Evolutionary conservation across 2,329 filamentous ascomycete species (phyloP), one percentile per base, ranked within the genome.

Genomic region (Fusarium nurragi): DNA sequence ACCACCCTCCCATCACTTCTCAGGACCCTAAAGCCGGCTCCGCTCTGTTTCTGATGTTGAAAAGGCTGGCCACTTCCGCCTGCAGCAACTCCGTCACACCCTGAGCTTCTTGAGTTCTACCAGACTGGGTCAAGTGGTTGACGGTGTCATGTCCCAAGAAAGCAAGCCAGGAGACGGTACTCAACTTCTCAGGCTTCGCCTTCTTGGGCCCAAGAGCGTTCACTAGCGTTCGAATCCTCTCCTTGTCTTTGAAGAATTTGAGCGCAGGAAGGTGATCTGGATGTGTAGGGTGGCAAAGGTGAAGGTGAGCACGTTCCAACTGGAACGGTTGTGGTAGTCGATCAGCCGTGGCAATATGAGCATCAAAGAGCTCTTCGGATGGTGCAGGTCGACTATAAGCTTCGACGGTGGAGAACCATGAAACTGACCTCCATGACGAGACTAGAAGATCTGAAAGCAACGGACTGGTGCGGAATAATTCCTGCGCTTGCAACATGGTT

Each of bases 361-460:
- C 74, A 54, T 88, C 83, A 52, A 86, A 88, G 1, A 85, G 75
- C 7, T 75, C 65, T 19, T 79, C 78, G 1, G 83, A 81, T 0
- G 85, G 82, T 10, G 76, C 76, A 1, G 77, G 75, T 34, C 79
- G 76, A 64, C 79, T 77, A 70, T 79, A 81, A 4, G 81, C 79
- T 39, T 83, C 77, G 11, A 85, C 80, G 0, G 85, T 87, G 0
- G 84, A 83, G 19, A 77, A 70, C 81, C 81, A 85, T 2, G 84
- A 84, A 2, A 87, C 74, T 8, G 68, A 69, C 4, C 73, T 71
- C 85, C 85, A 88, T 0, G 80, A 75, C 2, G 70, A 68, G 22
- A 78, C 71, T 8, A 86, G 63, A 16, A 78, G 71, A 3, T 72
- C 56, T 4, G 76, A 74, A 2, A 79, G 77, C 2, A 76, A 71